A percentile compares a stretch with the other conserved stretches of the same genome.
phyloP scores from a whole-genome alignment of 2,329 filamentous ascomycete species.

The Fusarium devonianum region DNA sequence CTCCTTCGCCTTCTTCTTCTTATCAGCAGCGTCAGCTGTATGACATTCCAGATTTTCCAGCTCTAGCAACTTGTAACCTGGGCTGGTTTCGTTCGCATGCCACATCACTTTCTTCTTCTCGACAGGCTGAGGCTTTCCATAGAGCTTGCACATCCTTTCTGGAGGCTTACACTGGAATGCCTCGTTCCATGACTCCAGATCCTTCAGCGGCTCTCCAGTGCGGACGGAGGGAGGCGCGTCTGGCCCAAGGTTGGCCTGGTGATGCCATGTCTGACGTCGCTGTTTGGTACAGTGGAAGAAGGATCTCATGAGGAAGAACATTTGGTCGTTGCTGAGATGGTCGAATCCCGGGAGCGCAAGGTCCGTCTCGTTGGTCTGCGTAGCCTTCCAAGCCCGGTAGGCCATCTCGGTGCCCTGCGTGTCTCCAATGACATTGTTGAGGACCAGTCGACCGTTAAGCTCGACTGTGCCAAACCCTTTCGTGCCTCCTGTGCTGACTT shows the following conservation, averaged over 20 bases:
- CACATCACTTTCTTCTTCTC: background rate
- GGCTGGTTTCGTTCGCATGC: background rate
- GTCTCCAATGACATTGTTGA: conserved; percentile 13
- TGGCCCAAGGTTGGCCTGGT: background rate
- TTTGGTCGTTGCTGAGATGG: conserved; percentile 63
- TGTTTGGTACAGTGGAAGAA: conserved; percentile 59
- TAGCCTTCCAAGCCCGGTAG: conserved; percentile 62
- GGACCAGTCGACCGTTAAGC: conserved; percentile 1
- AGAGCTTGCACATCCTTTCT: conserved; percentile 18
- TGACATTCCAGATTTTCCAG: too few species aligned
- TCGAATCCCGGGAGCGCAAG: conserved; percentile 58
- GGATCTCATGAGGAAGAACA: conserved; percentile 66
- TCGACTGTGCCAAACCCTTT: conserved; percentile 27
- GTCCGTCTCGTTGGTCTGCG: background rate
- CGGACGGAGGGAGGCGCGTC: conserved; percentile 26
- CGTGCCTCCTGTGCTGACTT: background rate
- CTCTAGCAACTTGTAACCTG: too few species aligned
- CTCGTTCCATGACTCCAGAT: conserved; percentile 22
- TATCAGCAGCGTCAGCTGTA: too few species aligned
- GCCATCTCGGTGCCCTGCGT: conserved; percentile 57
- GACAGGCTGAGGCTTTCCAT: background rate
- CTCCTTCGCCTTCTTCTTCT: background rate
- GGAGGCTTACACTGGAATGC: conserved; percentile 24
- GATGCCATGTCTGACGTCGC: background rate
- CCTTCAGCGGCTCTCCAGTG: conserved; percentile 14